phyloP scores from a whole-genome alignment of 306 rosid species.

The Crataegus laevigata region DNA sequence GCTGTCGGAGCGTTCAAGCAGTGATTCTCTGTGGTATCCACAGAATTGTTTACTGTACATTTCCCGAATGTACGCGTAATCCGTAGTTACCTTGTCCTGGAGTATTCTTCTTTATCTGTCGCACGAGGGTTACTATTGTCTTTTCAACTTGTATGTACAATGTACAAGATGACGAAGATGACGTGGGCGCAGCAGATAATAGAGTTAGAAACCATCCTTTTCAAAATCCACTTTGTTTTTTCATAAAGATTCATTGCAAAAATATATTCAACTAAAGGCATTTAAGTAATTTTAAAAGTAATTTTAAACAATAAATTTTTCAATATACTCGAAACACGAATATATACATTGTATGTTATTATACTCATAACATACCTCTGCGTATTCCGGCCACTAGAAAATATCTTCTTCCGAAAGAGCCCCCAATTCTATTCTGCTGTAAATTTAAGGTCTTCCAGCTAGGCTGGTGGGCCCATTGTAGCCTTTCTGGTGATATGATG shows the following conservation, averaged over 20 bases:
- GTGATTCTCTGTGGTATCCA: neutral
- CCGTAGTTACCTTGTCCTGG: neutral
- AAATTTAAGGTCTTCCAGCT: neutral
- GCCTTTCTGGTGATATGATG: neutral
- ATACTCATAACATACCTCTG: rapidly evolving
- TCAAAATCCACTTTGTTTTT: too few species aligned
- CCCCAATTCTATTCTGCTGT: too few species aligned
- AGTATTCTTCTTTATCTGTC: neutral
- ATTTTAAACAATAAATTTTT: rapidly evolving
- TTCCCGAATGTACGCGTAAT: neutral
- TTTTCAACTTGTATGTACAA: neutral
- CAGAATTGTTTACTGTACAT: neutral
- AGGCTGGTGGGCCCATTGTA: neutral
- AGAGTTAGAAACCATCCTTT: neutral
- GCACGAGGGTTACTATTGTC: neutral
- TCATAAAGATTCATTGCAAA: too few species aligned
- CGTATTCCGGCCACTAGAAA: too few species aligned
- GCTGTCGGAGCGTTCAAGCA: neutral
- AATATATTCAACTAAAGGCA: too few species aligned
- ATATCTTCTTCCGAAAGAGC: too few species aligned
- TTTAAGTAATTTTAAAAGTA: too few species aligned
- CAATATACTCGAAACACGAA: too few species aligned
- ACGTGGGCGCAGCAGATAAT: neutral
- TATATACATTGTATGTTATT: too few species aligned
- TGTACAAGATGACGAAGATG: neutral